Conservation (phyloP, 371 early-diverging fungal genomes). For the Vairimorpha apis region DNA sequence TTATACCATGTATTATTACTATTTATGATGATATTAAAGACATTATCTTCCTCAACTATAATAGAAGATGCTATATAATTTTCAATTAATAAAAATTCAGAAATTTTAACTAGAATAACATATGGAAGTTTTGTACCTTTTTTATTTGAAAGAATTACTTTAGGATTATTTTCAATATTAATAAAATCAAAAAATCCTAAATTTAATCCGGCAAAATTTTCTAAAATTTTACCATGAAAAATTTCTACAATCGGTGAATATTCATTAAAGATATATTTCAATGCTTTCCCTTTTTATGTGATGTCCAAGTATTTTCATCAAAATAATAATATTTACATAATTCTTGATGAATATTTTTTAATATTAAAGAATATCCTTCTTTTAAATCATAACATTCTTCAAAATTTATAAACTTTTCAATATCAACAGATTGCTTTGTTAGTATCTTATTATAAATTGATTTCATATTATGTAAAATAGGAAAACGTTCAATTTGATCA, state of each 20-base stretch:
- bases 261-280: constrained; percentile 11
- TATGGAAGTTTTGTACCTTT: neutral
- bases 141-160: neutral
- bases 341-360: constrained; percentile 14
- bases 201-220: neutral
- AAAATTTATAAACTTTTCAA: neutral
- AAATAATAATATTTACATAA: constrained; percentile 7
- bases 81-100: neutral
- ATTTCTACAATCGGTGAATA: constrained; percentile 39
- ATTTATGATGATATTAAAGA: neutral
- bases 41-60: neutral
- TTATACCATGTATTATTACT: neutral
- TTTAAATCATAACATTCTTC: constrained; percentile 4
- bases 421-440: neutral
- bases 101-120: neutral
- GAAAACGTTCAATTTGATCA: constrained; percentile 1
- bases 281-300: constrained; percentile 1
- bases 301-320: constrained; percentile 30
- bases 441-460: neutral
- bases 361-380: constrained; percentile 15
- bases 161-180: neutral
- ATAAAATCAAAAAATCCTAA: neutral
- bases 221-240: constrained; percentile 22
- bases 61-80: neutral
- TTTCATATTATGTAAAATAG: neutral